phyloP scores from a whole-genome alignment of 73 alveolate species.

The Paramecium sexaurelia region DNA sequence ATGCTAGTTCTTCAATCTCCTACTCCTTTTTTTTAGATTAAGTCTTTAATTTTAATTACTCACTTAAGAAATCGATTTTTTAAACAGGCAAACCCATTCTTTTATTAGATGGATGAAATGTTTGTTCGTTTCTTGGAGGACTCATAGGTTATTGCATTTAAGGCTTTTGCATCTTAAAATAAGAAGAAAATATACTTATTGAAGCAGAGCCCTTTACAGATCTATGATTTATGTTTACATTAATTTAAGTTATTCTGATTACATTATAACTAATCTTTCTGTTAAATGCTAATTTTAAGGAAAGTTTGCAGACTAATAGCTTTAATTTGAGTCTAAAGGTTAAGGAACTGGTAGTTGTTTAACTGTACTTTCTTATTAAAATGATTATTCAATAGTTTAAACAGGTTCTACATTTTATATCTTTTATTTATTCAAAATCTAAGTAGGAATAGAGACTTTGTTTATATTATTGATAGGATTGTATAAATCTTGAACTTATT shows the following conservation, averaged over 20 bases:
- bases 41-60: conserved; percentile 10
- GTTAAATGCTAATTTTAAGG: neutral
- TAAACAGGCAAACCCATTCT: neutral
- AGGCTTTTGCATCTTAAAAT: neutral
- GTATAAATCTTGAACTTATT: neutral
- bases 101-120: neutral
- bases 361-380: conserved; percentile 5
- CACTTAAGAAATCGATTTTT: conserved; percentile 44
- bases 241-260: conserved; percentile 30
- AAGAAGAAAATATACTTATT: neutral
- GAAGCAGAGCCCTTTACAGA: conserved; percentile 27
- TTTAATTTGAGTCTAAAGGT: neutral
- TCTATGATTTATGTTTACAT: conserved; percentile 41
- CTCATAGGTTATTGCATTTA: neutral
- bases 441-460: neutral
- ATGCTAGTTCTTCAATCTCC: conserved; percentile 19
- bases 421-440: neutral
- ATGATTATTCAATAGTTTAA: conserved; percentile 9
- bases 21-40: neutral
- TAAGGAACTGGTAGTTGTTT: conserved; percentile 38
- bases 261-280: conserved; percentile 33
- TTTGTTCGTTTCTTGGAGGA: conserved; percentile 37
- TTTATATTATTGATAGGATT: neutral
- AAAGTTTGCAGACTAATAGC: conserved; percentile 25
- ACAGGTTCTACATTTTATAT: neutral